Evolutionary conservation across 2,329 filamentous ascomycete genomes (phyloP).

Genomic region (Neonectria ditissima): DNA sequence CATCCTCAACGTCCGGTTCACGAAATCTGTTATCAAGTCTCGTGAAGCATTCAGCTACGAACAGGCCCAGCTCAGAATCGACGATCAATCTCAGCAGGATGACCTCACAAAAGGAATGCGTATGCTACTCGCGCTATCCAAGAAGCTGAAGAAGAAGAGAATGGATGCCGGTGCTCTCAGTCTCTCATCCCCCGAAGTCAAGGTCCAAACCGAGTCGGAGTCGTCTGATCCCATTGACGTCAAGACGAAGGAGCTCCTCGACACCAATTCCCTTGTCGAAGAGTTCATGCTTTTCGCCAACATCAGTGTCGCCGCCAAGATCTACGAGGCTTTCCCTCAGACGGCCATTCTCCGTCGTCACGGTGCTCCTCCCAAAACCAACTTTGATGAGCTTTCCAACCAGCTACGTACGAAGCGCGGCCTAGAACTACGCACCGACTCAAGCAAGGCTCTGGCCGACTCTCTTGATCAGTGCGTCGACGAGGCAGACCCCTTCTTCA

Average conservation of each 20-base stretch:
- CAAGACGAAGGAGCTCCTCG: slow-evolving; percentile 92
- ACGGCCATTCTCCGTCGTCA: slow-evolving; percentile 94
- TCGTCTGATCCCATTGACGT: slow-evolving; percentile 96
- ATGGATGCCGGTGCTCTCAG: slow-evolving; percentile 96
- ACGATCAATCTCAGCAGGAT: slow-evolving; percentile 87
- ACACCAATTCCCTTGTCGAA: slow-evolving; percentile 97
- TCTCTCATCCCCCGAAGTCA: slow-evolving; percentile 96
- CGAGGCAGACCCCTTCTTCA: slow-evolving; percentile 90
- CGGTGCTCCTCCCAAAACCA: slow-evolving; percentile 90
- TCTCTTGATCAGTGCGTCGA: slow-evolving; percentile 90
- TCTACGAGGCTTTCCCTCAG: slow-evolving; percentile 92
- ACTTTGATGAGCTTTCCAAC: slow-evolving; percentile 93
- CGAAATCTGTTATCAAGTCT: slow-evolving; percentile 97
- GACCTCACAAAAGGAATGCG: slow-evolving; percentile 92
- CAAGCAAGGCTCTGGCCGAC: slow-evolving; percentile 92
- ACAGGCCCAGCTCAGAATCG: slow-evolving; percentile 92
- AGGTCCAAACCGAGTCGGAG: slow-evolving; percentile 94
- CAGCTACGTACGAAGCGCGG: slow-evolving; percentile 90
- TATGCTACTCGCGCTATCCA: slow-evolving; percentile 86
- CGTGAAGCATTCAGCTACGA: slow-evolving; percentile 98
- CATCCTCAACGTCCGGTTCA: slow-evolving; percentile 87
- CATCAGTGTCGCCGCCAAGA: slow-evolving; percentile 89
- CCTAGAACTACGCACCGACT: slow-evolving; percentile 84
- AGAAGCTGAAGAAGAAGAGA: slow-evolving; percentile 92
- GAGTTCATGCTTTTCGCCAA: slow-evolving; percentile 99